phyloP scores from a whole-genome alignment of 176 grass and related monocot genomes.

The Cenchrus fungigraminus region DNA sequence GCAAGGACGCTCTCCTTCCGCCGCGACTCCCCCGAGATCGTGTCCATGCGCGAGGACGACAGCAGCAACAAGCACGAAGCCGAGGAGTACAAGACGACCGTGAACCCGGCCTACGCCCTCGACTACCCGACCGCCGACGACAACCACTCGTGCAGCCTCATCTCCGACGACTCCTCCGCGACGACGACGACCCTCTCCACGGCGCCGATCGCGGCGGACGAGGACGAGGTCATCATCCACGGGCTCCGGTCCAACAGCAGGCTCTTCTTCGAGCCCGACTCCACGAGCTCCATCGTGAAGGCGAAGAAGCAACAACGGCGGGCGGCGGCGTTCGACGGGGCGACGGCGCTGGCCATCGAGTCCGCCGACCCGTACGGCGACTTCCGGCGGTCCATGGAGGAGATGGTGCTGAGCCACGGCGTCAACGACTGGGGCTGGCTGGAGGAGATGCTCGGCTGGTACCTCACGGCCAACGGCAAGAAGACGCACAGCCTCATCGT shows the following conservation, averaged over 20 bases:
- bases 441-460: conserved; percentile 89
- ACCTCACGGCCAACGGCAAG: conserved; percentile 75
- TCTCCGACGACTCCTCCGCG: neutral
- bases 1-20: conserved; percentile 45
- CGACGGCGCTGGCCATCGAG: conserved; percentile 64
- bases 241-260: conserved; percentile 49
- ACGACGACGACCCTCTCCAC: conserved; percentile 20
- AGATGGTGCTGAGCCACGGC: conserved; percentile 75
- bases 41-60: conserved; percentile 25
- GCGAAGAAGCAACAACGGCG: neutral
- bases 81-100: conserved; percentile 22
- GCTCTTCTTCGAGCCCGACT: conserved; percentile 57
- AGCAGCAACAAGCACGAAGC: neutral
- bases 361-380: conserved; percentile 69
- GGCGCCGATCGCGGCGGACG: neutral
- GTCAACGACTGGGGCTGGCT: conserved; percentile 74
- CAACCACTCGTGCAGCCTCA: conserved; percentile 1
- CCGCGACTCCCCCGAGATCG: conserved; percentile 23
- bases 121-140: neutral
- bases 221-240: conserved; percentile 44
- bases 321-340: conserved; percentile 45
- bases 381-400: conserved; percentile 84
- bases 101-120: conserved; percentile 34
- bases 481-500: conserved; percentile 75
- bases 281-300: conserved; percentile 54